A percentile compares a stretch with the other conserved stretches of the same genome.
These are phyloP conservation scores for Cicer bijugum DNA, from an alignment of 306 rosid species.

Conservation along the genomic window DNA sequence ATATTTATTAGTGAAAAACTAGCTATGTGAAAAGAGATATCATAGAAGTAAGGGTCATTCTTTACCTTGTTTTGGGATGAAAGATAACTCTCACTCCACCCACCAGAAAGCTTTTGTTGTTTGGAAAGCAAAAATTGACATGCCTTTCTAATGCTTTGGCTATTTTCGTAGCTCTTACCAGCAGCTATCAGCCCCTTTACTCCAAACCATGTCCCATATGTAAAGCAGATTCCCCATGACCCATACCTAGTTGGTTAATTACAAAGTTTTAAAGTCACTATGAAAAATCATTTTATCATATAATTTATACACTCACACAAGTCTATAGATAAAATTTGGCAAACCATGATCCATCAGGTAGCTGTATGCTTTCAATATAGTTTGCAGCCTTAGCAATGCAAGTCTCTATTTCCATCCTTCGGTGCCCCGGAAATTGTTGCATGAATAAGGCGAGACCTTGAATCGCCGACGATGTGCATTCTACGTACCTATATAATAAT, in stretches of 20 bases:
- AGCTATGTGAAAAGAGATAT: background rate
- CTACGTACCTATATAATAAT: constrained; percentile 56
- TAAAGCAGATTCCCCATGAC: constrained; percentile 82
- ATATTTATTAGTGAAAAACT: constrained; percentile 16
- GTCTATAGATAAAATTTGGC: no score
- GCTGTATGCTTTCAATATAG: constrained; percentile 61
- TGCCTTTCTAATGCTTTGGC: constrained; percentile 59
- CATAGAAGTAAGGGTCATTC: background rate
- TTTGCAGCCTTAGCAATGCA: constrained; percentile 57
- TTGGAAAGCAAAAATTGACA: constrained; percentile 71
- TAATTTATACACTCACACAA: no score
- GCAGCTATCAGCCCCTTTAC: constrained; percentile 59
- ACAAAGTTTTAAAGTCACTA: background rate
- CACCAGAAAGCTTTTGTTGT: constrained; percentile 57
- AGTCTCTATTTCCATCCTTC: constrained; percentile 56
- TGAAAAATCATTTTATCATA: background rate
- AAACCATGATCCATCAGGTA: constrained; percentile 76
- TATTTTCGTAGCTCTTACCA: constrained; percentile 56
- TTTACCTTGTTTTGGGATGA: constrained; percentile 67
- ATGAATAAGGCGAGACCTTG: constrained; percentile 61
- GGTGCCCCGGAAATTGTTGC: constrained; percentile 45
- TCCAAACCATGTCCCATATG: constrained; percentile 85
- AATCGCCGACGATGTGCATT: constrained; percentile 72
- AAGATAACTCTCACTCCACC: constrained; percentile 84
- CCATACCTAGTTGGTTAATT: constrained; percentile 59